Base-by-base conservation (phyloP, 2,329 filamentous ascomycete species). In the Cryphonectria radicalis region DNA sequence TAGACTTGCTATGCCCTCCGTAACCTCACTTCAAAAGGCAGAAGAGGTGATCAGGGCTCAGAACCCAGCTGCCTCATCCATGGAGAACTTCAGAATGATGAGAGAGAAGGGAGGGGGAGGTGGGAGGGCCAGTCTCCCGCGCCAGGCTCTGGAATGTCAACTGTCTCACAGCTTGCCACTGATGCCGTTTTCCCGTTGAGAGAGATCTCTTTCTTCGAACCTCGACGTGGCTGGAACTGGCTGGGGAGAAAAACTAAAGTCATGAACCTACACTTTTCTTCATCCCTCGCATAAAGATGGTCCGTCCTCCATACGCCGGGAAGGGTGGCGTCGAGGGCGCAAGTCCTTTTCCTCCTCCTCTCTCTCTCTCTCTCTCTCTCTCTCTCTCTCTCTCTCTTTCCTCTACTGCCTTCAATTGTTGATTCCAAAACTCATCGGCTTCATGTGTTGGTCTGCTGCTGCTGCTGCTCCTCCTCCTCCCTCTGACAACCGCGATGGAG, bases 131-230 rank as follows among this genome's bases (percentile, higher is more conserved):
- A 1, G 62, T 35, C 32, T n/a, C 32, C n/a, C 11, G 65, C 32
- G 65, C 71, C 71, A 43, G 42, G 22, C 69, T 64, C n/a, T 50
- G 71, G 71, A 73, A 73, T 73, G 71, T 57, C 25, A 11, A 11
- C 25, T 69, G 71, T 73, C 71, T 73, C 69, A 67, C 68, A 13
- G 55, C 55, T 35, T 28, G 32, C 66, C 40, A 8, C 42, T 25
- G 19, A 42, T 28, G 32, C 62, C 66, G 60, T 59, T 66, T 67
- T 13, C 71, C 60, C 37, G n/a, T 42, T 17, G 35, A 50, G 57
- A 63, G 35, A 50, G 59, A 63, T 37, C 53, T 60, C 13, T n/a
- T 63, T 22, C 35, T 63, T 59, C 71, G 63, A 67, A 71, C 66
- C 63, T 73, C 71, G 65, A 50, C 63, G 67, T 62, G 71, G 71